phyloP scores from a whole-genome alignment of 331 rosid species.

The Stylosanthes scabra region DNA sequence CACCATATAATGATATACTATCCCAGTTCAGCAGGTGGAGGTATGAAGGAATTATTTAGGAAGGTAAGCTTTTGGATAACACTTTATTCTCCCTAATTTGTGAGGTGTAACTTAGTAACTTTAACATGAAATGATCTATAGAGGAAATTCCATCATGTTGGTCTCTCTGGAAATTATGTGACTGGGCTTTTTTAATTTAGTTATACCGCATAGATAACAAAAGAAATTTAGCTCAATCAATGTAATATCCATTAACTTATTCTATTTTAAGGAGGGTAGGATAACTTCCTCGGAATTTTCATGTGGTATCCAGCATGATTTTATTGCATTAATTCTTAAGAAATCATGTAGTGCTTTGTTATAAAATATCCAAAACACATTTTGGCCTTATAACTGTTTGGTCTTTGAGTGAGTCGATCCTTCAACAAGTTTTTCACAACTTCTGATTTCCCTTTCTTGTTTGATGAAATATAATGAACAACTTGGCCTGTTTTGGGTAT shows the following conservation, averaged over 20 bases:
- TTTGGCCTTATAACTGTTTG: conserved; percentile 25
- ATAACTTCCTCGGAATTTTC: conserved; percentile 30
- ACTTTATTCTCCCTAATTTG: conserved; percentile 34
- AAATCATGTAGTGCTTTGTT: conserved; percentile 19
- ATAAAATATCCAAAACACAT: conserved; percentile 26
- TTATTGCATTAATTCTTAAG: conserved; percentile 32
- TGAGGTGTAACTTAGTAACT: conserved; percentile 17
- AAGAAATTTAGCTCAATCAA: conserved; percentile 8
- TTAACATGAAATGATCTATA: conserved; percentile 23
- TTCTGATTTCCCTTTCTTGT: conserved; percentile 23
- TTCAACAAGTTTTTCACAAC: conserved; percentile 25
- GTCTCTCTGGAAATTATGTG: conserved; percentile 28
- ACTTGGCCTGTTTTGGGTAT: conserved; percentile 28
- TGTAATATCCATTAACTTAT: conserved; percentile 22
- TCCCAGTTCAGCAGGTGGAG: conserved; percentile 99
- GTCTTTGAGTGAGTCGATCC: conserved; percentile 32
- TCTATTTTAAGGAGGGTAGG: conserved; percentile 25
- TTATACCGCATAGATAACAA: conserved; percentile 17
- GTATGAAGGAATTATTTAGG: conserved; percentile 98
- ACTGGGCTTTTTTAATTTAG: conserved; percentile 22
- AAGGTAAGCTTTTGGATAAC: conserved; percentile 71
- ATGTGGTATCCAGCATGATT: conserved; percentile 22
- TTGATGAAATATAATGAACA: conserved; percentile 31
- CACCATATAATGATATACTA: conserved; percentile 99
- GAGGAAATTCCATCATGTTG: conserved; percentile 25